phyloP scores from a whole-genome alignment of 202 grass and related monocot genomes.

The Alloteropsis angusta region DNA sequence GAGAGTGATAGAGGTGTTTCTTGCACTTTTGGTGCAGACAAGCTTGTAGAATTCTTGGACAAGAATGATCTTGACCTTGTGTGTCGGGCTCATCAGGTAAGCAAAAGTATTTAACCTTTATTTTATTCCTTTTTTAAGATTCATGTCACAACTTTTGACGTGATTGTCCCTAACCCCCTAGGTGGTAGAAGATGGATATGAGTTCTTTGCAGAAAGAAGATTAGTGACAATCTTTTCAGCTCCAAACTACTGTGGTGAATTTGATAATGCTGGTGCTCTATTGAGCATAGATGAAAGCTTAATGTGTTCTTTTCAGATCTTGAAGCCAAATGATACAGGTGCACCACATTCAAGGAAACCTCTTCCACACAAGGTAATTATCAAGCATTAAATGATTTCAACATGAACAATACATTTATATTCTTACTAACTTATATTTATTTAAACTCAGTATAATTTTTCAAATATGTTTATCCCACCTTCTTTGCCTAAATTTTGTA shows the following conservation, averaged over 20 bases:
- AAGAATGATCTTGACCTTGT: conserved; percentile 89
- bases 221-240: conserved; percentile 98
- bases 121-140: conserved; percentile 11
- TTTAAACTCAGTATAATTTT: background rate
- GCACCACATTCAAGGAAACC: conserved; percentile 37
- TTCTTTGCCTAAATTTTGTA: background rate
- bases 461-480: background rate
- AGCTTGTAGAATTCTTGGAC: conserved; percentile 79
- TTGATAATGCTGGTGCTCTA: conserved; percentile 92
- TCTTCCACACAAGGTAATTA: conserved; percentile 57
- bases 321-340: conserved; percentile 66
- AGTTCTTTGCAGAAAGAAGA: conserved; percentile 96
- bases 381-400: background rate
- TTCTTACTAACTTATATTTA: background rate
- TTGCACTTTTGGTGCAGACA: conserved; percentile 72
- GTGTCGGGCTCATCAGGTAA: conserved; percentile 76
- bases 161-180: conserved; percentile 13
- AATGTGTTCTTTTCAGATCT: conserved; percentile 90
- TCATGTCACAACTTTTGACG: background rate
- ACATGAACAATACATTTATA: background rate
- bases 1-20: conserved; percentile 86
- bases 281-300: conserved; percentile 89
- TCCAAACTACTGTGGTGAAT: conserved; percentile 97
- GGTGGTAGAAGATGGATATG: conserved; percentile 97
- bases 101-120: conserved; percentile 6